Percentiles rank a stretch among this genome's conserved stretches.
Conservation (phyloP, 768 basidiomycete genomes). For the Mycena rosella region DNA sequence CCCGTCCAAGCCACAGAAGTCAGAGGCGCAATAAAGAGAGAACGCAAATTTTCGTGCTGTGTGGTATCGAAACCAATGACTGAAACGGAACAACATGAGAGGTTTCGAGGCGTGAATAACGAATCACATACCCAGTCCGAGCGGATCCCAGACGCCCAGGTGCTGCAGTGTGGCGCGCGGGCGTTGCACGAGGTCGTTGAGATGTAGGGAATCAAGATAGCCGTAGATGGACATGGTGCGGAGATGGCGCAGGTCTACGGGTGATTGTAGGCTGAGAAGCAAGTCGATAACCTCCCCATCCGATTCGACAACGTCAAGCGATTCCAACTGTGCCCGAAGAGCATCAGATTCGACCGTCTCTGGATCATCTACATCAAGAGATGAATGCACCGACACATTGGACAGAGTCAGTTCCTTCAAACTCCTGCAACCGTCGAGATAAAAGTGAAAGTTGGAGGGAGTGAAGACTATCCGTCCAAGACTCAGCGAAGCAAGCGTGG, state of each 20-base stretch:
- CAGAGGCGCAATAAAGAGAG: background rate
- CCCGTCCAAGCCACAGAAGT: background rate
- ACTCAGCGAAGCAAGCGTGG: background rate
- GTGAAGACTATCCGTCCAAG: background rate
- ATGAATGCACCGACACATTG: background rate
- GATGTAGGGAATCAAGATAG: background rate
- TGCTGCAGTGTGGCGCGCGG: background rate
- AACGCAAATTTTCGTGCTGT: background rate
- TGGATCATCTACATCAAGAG: background rate
- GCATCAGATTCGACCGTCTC: background rate
- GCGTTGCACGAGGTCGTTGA: background rate
- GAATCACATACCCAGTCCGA: background rate
- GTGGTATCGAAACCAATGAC: background rate
- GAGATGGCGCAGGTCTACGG: background rate
- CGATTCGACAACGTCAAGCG: background rate
- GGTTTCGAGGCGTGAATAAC: background rate
- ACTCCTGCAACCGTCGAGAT: background rate
- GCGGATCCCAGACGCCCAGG: background rate
- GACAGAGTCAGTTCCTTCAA: background rate
- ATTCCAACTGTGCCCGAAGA: background rate
- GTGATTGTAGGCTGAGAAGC: background rate
- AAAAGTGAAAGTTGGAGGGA: background rate
- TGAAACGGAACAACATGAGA: background rate
- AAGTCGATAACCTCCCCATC: background rate
- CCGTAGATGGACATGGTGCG: conserved; percentile 22